Conservation (phyloP, 202 grass and related monocot genomes). For the Dendrocalamus latiflorus region DNA sequence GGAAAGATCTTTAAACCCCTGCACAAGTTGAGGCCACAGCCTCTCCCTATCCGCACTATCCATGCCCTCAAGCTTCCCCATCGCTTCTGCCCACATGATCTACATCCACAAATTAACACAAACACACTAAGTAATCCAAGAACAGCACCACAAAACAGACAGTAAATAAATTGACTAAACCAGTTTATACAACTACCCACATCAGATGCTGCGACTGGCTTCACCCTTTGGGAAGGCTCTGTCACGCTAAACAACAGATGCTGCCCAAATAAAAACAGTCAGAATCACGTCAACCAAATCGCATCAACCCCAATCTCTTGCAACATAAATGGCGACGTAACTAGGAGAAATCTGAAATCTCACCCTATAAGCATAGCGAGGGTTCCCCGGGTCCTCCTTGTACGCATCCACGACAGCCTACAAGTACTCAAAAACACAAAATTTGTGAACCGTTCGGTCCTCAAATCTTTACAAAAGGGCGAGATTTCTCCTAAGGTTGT, state of each 20-base stretch:
- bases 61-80: slow-evolving; percentile 95
- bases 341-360: slow-evolving; percentile 15
- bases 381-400: slow-evolving; percentile 79
- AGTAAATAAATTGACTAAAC: slow-evolving; percentile 16
- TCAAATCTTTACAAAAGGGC: background rate
- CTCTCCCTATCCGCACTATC: slow-evolving; percentile 81
- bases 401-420: slow-evolving; percentile 87
- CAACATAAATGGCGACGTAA: background rate
- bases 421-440: slow-evolving; percentile 20
- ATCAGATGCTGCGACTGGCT: slow-evolving; percentile 86
- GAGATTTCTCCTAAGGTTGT: background rate
- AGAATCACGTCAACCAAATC: slow-evolving; percentile 18
- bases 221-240: slow-evolving; percentile 63
- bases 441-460: background rate
- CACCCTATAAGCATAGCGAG: slow-evolving; percentile 77
- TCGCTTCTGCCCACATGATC: slow-evolving; percentile 98
- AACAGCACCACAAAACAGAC: background rate
- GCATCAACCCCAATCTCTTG: background rate
- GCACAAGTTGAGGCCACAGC: slow-evolving; percentile 95
- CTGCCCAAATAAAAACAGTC: slow-evolving; percentile 39
- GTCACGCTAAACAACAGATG: slow-evolving; percentile 92
- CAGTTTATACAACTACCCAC: slow-evolving; percentile 32
- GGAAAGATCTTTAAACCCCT: slow-evolving; percentile 92
- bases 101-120: slow-evolving; percentile 30
- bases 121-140: background rate